Conservation (phyloP, 805 yeast species). For the Sugiyamaella americana region DNA sequence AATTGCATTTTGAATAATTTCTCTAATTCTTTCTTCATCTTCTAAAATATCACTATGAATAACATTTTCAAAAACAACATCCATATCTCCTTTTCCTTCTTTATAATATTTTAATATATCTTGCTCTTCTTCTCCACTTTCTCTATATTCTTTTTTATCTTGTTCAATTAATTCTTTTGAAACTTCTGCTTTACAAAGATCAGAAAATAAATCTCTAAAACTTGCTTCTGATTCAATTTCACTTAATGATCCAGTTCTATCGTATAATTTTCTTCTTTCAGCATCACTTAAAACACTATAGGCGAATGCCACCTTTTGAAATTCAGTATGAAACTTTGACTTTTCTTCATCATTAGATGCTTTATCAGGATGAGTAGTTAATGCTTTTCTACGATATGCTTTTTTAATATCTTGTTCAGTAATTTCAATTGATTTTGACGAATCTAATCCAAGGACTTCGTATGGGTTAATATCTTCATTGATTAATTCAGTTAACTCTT, state of each 20-base stretch:
- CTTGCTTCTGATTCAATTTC: constrained; percentile 34
- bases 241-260: constrained; percentile 59
- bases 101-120: constrained; percentile 60
- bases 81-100: constrained; percentile 61
- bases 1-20: constrained; percentile 44
- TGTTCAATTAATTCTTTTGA: constrained; percentile 49
- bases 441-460: constrained; percentile 22
- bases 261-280: constrained; percentile 50
- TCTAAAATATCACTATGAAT: constrained; percentile 65
- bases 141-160: constrained; percentile 60
- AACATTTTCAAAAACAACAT: constrained; percentile 62
- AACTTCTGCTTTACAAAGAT: constrained; percentile 31
- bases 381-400: constrained; percentile 58
- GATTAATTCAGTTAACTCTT: neutral
- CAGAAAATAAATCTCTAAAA: constrained; percentile 35
- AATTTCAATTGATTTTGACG: constrained; percentile 1
- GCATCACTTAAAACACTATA: constrained; percentile 62
- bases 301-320: constrained; percentile 70
- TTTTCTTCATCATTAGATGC: constrained; percentile 34
- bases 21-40: constrained; percentile 58
- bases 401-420: constrained; percentile 55
- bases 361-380: constrained; percentile 70
- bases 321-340: constrained; percentile 36
- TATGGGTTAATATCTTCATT: constrained; percentile 23
- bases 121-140: constrained; percentile 33